A percentile compares a stretch with the other conserved stretches of the same genome.
These are phyloP conservation scores for Cryomyces antarcticus DNA, from an alignment of 495 filamentous ascomycete species.

Conservation along the genomic window DNA sequence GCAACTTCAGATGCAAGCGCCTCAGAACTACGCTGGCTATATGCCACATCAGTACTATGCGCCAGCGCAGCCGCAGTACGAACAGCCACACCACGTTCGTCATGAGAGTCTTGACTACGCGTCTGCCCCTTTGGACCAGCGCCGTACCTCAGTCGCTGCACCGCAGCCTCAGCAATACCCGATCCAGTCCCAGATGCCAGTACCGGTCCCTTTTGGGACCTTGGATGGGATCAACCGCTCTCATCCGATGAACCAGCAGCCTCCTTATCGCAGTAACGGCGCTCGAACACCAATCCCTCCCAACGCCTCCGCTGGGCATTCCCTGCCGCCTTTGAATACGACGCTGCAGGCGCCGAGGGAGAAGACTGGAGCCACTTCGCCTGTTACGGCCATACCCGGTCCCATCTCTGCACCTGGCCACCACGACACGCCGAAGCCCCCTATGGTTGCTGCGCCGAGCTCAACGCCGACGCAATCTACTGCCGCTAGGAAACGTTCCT, in stretches of 20 bases:
- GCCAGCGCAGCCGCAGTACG: slow-evolving; percentile 11
- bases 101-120: slow-evolving; percentile 12
- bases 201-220: background rate
- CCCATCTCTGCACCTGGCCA: background rate
- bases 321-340: slow-evolving; percentile 11
- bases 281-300: background rate
- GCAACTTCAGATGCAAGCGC: slow-evolving; percentile 12
- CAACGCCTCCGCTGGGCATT: slow-evolving; percentile 4
- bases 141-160: slow-evolving; percentile 10
- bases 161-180: slow-evolving; percentile 8
- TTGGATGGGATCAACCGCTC: background rate
- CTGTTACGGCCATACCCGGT: background rate
- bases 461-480: slow-evolving; percentile 1
- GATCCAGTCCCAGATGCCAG: slow-evolving; percentile 5
- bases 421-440: background rate
- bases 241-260: background rate
- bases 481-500: slow-evolving; percentile 14
- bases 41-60: slow-evolving; percentile 5
- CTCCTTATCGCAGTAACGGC: background rate
- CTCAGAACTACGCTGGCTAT: slow-evolving; percentile 10
- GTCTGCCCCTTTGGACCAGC: slow-evolving; percentile 8
- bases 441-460: background rate
- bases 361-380: slow-evolving; percentile 8
- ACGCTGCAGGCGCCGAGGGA: slow-evolving; percentile 4
- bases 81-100: slow-evolving; percentile 11